Conservation (phyloP, 768 basidiomycete species). For the Crepidotus variabilis region DNA sequence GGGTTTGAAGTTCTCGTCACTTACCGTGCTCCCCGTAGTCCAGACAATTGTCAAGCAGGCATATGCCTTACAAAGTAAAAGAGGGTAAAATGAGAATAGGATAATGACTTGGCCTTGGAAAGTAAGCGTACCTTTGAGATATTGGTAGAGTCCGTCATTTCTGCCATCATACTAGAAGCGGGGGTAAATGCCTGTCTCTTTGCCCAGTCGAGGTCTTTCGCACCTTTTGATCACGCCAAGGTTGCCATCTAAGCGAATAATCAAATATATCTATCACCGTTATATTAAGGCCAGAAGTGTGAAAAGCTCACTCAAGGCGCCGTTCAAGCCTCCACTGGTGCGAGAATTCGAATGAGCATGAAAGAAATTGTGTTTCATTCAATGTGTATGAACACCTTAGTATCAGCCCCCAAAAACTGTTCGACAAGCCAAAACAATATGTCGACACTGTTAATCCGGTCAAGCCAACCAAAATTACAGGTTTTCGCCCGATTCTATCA, state of each 20-base stretch:
- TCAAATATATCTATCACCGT: background rate
- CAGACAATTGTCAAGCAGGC: constrained; percentile 58
- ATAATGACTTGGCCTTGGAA: background rate
- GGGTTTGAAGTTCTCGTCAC: constrained; percentile 5
- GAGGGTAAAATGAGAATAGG: constrained; percentile 38
- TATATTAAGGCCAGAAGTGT: background rate
- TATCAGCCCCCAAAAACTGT: constrained; percentile 62
- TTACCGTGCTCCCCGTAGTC: constrained; percentile 38
- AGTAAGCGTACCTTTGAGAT: constrained; percentile 44
- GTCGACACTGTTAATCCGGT: constrained; percentile 64
- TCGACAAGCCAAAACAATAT: constrained; percentile 73
- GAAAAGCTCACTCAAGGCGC: constrained; percentile 56
- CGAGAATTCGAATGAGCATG: too few species aligned
- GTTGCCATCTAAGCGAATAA: constrained; percentile 42
- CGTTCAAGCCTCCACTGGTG: constrained; percentile 60
- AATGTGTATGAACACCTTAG: constrained; percentile 28
- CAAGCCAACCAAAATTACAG: constrained; percentile 65
- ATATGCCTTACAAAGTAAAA: constrained; percentile 44
- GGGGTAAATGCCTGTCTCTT: constrained; percentile 1
- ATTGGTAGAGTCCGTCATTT: constrained; percentile 71
- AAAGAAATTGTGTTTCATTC: too few species aligned
- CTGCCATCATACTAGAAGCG: constrained; percentile 55
- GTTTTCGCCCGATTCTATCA: constrained; percentile 74
- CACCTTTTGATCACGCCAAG: constrained; percentile 66
- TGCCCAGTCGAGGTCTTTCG: constrained; percentile 6